Evolutionary conservation across 2,329 filamentous ascomycete genomes (phyloP).

Genomic region (Tolypocladium guangdongense): DNA sequence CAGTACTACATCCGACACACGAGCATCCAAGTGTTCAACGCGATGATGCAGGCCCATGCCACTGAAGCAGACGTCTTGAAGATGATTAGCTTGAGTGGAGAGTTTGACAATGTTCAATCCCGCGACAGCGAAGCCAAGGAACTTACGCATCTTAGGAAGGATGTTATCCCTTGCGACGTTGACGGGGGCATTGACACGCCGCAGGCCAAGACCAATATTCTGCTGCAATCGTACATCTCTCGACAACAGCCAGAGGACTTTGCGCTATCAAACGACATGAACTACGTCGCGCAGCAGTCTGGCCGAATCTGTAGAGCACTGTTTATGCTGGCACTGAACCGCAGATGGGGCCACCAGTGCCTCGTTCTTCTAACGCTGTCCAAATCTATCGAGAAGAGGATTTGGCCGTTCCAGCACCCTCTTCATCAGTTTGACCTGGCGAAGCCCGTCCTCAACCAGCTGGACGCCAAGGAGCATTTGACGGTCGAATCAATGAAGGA

Average conservation of each 20-base stretch:
- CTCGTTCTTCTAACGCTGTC: slow-evolving; percentile 81
- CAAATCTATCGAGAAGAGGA: slow-evolving; percentile 92
- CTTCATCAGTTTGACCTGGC: slow-evolving; percentile 91
- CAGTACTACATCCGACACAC: slow-evolving; percentile 93
- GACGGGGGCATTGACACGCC: slow-evolving; percentile 59
- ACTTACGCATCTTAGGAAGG: slow-evolving; percentile 60
- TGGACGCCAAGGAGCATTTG: slow-evolving; percentile 68
- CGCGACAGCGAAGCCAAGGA: slow-evolving; percentile 86
- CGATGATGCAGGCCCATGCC: slow-evolving; percentile 76
- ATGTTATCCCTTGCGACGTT: slow-evolving; percentile 67
- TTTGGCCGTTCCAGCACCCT: slow-evolving; percentile 92
- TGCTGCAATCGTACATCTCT: slow-evolving; percentile 90
- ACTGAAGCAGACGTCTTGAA: slow-evolving; percentile 87
- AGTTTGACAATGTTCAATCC: slow-evolving; percentile 95
- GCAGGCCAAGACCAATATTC: slow-evolving; percentile 89
- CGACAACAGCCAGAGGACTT: slow-evolving; percentile 84
- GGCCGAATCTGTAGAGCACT: slow-evolving; percentile 87
- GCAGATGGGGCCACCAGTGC: slow-evolving; percentile 93
- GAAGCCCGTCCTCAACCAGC: slow-evolving; percentile 67
- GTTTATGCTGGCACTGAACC: slow-evolving; percentile 95
- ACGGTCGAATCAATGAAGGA: slow-evolving; percentile 80
- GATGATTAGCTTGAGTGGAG: slow-evolving; percentile 96
- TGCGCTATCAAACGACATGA: slow-evolving; percentile 80
- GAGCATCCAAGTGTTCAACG: slow-evolving; percentile 93
- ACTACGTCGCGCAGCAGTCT: slow-evolving; percentile 92